Base-by-base conservation (phyloP, 768 basidiomycete genomes). In the Trametes gibbosa region DNA sequence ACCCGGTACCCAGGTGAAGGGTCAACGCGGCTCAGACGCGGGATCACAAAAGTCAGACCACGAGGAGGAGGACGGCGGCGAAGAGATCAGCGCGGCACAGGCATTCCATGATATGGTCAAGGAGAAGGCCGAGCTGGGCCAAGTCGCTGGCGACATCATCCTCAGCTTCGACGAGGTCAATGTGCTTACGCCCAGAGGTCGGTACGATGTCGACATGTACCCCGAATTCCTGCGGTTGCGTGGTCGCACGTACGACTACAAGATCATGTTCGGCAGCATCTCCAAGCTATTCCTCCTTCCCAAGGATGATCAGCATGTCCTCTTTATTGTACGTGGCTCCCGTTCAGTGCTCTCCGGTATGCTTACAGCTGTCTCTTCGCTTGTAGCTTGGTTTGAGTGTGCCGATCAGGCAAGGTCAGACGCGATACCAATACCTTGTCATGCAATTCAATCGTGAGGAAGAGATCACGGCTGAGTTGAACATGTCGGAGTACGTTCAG, bases 231-330 rank as follows among this genome's bases (percentile, higher is more conserved):
- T 99, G 69, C 87, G 97, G 42, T 76, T 98, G 32, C 89, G 95
- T n/a, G 97, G 97, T 52, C 97, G 98, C 76, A 98, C 95, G 1
- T 98, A 98, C 74, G 97, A 99, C 73, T 99, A 99, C 81, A 95
- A 98, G 75, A 92, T 99, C 58, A 79, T 92, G 23, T 97, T 95
- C 74, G 81, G 83, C 37, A 90, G 89, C 62, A 92, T 99, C 65
- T 86, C 90, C 23, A 82, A 84, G 58, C 76, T 98, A 9, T 99
- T 98, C 81, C 79, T 98, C 23, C 79, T 99, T 5, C 97, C 97
- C 16, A 96, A 97, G 70, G 97, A 99, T 68, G 97, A 98, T 64
- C 85, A 91, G 53, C 96, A 98, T 69, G 89, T 97, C 35, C 80
- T 97, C 54, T 94, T 99, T 69, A 95, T 99, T 60, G 93, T 95